Base-by-base conservation (phyloP, 148 eudicot species). In the Mesembryanthemum crystallinum region DNA sequence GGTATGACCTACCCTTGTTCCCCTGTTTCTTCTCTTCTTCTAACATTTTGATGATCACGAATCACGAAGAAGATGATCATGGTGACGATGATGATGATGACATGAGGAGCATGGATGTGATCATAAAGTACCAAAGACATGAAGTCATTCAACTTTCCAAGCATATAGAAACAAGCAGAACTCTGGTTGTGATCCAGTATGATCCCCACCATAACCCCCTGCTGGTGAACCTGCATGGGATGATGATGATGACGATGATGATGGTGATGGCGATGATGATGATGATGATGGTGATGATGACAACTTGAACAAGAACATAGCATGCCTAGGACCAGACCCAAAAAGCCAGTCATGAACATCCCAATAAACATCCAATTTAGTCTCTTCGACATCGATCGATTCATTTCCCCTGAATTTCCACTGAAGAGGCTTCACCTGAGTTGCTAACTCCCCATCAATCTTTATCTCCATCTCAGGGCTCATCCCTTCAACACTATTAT, bases 281-380 rank as follows among this genome's bases (percentile, higher is more conserved):
- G 81, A 78, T 1, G 82, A 28, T 3, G 84, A 47, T 28, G 85
- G 23, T 23, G 64, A 23, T 14, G 83, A 30, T 64, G 58, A 83
- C 2, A 90, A 89, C 77, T 90, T 92, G 76, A 94, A 87, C 73
- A 94, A 82, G 83, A 94, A 94, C 86, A 94, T 80, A 0, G 91
- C 98, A 62, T 92, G 90, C 76, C 97, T 84, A 42, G 90, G 84
- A 43, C 97, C 94, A 33, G 91, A 88, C 70, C 91, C 89, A 63
- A 94, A 94, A 4, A 94, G 80, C 98, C 98, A 94, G 65, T 92
- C 97, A 86, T 94, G 98, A 60, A 94, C 91, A 85, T 94, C 98
- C 95, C 96, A 94, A 69, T 83, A 94, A 25, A 92, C 92, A 73
- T 94, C 98, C 3, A 94, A 80, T 72, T 85, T 86, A 30, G 76